Base-by-base conservation (phyloP, 805 yeast species). In the Yarrowia sp. region DNA sequence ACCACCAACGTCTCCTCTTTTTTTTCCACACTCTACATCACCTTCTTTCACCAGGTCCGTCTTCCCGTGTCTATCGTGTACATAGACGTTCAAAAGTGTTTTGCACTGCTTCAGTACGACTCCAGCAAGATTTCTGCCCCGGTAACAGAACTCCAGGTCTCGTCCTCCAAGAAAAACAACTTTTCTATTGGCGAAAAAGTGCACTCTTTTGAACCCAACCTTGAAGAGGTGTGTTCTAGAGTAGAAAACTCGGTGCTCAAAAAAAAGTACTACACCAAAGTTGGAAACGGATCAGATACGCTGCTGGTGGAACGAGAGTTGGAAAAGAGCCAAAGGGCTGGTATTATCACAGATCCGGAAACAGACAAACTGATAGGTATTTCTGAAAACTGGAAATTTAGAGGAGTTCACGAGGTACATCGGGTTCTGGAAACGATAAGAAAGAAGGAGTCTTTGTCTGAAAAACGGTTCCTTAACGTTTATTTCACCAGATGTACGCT, bases 401-500 rank as follows among this genome's bases (percentile, higher is more conserved):
- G 90, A 61, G 95, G 89, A 72, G 86, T 87, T 12, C 81, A 86
- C 7, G 89, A 88, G 65, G 79, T 90, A 24, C 71, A 77, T 59
- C 76, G 80, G 64, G 85, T 88, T 6, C 79, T 90, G 33, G 79
- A 81, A 22, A 73, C 76, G 43, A 77, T 90, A 62, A 82, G 81
- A 66, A 66, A 68, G 22, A 80, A 80, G 49, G 70, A 73, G n/a
- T 73, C 76, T 6, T n/a, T 43, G 1, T 90, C 92, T 4, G 77
- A 80, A 24, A 78, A 73, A 17, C 81, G 86, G 67, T 84, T 89
- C 43, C 80, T 91, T 51, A 96, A 90, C 71, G 88, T 89, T 40
- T 96, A 89, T 69, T 85, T 89, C 70, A 81, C 83, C 16, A 80
- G 90, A 0, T 78, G 87, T 33, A 81, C 89, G 1, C 78, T 90